Evolutionary conservation across 164 flowering plant genomes (phyloP), one percentile per base, ranked within the genome.

Genomic region (Stephania yunnanensis): DNA sequence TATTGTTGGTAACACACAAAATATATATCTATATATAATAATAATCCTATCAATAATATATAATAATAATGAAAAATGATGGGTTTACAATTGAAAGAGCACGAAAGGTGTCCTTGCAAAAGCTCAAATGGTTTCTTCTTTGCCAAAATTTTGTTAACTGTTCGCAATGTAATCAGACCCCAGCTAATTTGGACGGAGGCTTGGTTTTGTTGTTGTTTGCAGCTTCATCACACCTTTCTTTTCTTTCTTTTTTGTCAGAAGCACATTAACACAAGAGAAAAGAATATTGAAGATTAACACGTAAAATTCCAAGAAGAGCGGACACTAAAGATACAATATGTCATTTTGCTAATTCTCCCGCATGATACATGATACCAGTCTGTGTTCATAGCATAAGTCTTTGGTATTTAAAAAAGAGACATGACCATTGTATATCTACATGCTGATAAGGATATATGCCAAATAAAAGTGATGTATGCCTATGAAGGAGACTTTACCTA

Each of bases 401-500:
- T 61, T 61, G 29, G 20, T 61, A 20, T 61, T n/a, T 61, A 61
- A 61, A 61, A 8, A 25, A 61, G 29, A 61, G 25, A 61, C 2
- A 61, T 19, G 6, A 10, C 25, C 20, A 61, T 61, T 61, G 66
- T 29, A 42, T 29, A 30, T 66, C 17, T 66, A 30, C 69, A 66
- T 1, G 69, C 0, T n/a, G 13, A 25, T 30, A 25, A 63, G 7
- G 36, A 66, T 10, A 29, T 29, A 36, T 25, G 69, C 29, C 29
- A 15, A 42, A 17, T 29, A 29, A 66, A n/a, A n/a, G 66, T 61
- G 19, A 61, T 17, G 66, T 20, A 4, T 4, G 10, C 69, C 15
- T 66, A 10, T 63, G 12, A 58, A 31, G 20, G 48, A 10, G 19
- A 9, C 48, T 70, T 75, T 81, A 90, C 98, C 90, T 86, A 88